These are phyloP conservation scores for Colletotrichum lini DNA, from an alignment of 2,329 filamentous ascomycete species.

Conservation along the genomic window DNA sequence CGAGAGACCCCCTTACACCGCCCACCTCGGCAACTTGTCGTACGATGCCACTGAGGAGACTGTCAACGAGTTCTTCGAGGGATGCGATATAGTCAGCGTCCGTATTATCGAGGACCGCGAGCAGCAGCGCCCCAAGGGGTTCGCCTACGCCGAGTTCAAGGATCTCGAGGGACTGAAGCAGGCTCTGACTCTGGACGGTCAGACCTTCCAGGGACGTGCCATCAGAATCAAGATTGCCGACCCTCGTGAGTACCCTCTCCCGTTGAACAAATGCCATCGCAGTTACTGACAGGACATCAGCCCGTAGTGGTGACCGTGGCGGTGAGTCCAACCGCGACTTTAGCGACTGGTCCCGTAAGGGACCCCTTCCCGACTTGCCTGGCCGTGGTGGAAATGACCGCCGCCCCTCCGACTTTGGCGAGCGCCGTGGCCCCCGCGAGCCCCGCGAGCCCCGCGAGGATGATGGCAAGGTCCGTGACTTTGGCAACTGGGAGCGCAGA, in stretches of 20 bases:
- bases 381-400: conserved; percentile 61
- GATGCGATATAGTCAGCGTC: conserved; percentile 89
- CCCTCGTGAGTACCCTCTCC: conserved; percentile 80
- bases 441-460: conserved; percentile 74
- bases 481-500: conserved; percentile 94
- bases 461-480: conserved; percentile 84
- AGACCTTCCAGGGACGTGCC: conserved; percentile 87
- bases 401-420: conserved; percentile 65
- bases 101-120: conserved; percentile 98
- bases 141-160: conserved; percentile 96
- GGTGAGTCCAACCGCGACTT: conserved; percentile 83
- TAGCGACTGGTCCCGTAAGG: conserved; percentile 93
- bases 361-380: conserved; percentile 84
- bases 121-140: conserved; percentile 94
- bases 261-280: conserved; percentile 1
- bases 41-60: conserved; percentile 91
- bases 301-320: conserved; percentile 81
- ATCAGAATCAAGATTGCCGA: conserved; percentile 97
- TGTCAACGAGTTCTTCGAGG: conserved; percentile 87
- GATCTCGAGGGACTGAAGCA: conserved; percentile 91
- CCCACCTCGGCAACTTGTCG: conserved; percentile 95
- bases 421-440: conserved; percentile 60
- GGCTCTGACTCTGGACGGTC: conserved; percentile 86
- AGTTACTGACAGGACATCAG: conserved; percentile 66
- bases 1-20: conserved; percentile 93